Base-by-base conservation (phyloP, 257 asterid species). In the Fraxinus quadrangulata region DNA sequence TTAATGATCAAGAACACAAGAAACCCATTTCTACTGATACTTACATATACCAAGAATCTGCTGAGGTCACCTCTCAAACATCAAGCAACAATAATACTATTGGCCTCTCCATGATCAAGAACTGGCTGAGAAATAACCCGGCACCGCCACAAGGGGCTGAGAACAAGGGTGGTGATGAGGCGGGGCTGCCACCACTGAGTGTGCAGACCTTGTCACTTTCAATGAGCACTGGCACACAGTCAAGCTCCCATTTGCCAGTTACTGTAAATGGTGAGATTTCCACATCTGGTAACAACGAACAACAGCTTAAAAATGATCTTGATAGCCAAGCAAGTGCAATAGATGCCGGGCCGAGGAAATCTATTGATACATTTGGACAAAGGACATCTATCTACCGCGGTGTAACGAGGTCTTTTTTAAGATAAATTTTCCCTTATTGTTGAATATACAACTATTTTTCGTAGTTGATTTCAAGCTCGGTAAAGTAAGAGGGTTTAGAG, bases 331-430 rank as follows among this genome's bases (percentile, higher is more conserved):
- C 75, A 47, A 87, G 84, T 82, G 91, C 84, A 36, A 78, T 83
- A 4, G 96, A 89, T 56, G 81, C 89, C 9, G 89, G 81, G 85
- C 91, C 97, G 3, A 81, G 86, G 71, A 94, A 94, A 77, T 88
- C 94, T 24, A 76, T 85, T 0, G 98, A 93, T 23, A 93, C 98
- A 0, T 90, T 92, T 74, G 98, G 98, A 26, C 97, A 93, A 79
- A 87, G 98, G 73, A 94, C 97, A 56, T 92, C 96, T 8, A 92
- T 94, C 40, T 94, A 94, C 89, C 96, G 98, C 49, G 98, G 98
- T 61, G 98, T 94, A 49, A 94, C 98, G 21, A 85, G 92, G 92
- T 86, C 49, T 34, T 19, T 79, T 37, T 39, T 3, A 34, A 5
- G 2, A 30, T 34, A 34, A 0, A 4, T 3, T 26, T 45, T 19